Base-by-base conservation (phyloP, 495 filamentous ascomycete genomes). In the Aspergillus saccharolyticus region DNA sequence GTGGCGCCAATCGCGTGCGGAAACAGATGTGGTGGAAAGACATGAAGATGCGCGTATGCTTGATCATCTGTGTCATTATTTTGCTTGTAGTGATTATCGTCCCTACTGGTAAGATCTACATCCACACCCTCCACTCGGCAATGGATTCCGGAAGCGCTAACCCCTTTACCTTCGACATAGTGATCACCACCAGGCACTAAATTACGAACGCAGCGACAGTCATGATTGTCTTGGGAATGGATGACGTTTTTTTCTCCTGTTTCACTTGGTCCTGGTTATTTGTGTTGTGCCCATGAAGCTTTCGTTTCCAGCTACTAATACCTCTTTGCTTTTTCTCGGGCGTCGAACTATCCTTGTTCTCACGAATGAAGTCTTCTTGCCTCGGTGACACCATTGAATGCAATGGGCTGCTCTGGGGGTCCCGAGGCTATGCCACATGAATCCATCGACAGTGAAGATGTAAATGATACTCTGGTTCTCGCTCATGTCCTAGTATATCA, bases 41-140 rank as follows among this genome's bases (percentile, higher is more conserved):
- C 73, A 96, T 97, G 91, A 96, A 96, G 83, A 99, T 97, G 94
- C 85, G 93, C 66, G 94, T 97, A 77, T 97, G 91, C 72, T 78
- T 99, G 65, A 88, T 91, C 57, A 80, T 86, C 55, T 93, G 89
- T 57, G 87, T 97, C 73, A 86, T 96, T 65, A 78, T 97, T 53
- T 76, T 97, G 60, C 80, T 97, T 55, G 76, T 96, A 54, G 83
- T 98, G 68, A 97, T 98, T 67, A 91, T 97, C 66, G 86, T 96
- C 55, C 91, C 90, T 50, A 78, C 86, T 58, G 89, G 93, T 94
- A 84, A 73, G 74, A 57, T 55, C 61, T 50, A 28, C 47, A 17
- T 39, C 33, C 39, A 62, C 45, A 50, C 20, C 25, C 48, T 30
- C 21, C 7, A 55, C 44, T 54, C 43, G 30, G 20, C 20, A 22